Evolutionary conservation across 805 yeast species (phyloP).

Genomic region (Grigorovia humatica): DNA sequence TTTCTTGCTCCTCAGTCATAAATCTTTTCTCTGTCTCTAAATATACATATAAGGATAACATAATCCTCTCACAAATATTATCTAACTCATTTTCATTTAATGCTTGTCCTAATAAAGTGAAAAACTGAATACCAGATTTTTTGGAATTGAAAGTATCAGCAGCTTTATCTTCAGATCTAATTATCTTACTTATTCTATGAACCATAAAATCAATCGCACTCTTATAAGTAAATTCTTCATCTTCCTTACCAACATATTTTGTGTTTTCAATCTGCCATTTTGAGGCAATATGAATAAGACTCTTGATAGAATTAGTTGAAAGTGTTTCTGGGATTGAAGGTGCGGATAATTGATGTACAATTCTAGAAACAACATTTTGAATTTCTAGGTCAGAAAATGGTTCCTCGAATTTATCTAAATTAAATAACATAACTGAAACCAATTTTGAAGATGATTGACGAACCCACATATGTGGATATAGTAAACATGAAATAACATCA

Average conservation of each 20-base stretch:
- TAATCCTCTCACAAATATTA: slow-evolving; percentile 37
- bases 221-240: slow-evolving; percentile 14
- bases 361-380: slow-evolving; percentile 59
- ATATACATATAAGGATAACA: slow-evolving; percentile 46
- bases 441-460: slow-evolving; percentile 57
- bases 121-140: slow-evolving; percentile 55
- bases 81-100: slow-evolving; percentile 34
- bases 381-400: slow-evolving; percentile 37
- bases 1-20: slow-evolving; percentile 36
- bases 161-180: slow-evolving; percentile 56
- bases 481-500: slow-evolving; percentile 40
- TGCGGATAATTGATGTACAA: slow-evolving; percentile 73
- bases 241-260: slow-evolving; percentile 27
- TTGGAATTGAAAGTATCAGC: slow-evolving; percentile 49
- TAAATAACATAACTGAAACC: slow-evolving; percentile 41
- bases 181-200: slow-evolving; percentile 46
- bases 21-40: slow-evolving; percentile 28
- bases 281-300: slow-evolving; percentile 48
- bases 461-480: slow-evolving; percentile 91
- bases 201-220: slow-evolving; percentile 34
- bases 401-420: slow-evolving; percentile 24
- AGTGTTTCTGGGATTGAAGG: slow-evolving; percentile 57
- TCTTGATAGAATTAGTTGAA: slow-evolving; percentile 55
- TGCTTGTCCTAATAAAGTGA: slow-evolving; percentile 54
- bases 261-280: slow-evolving; percentile 47